Base-by-base conservation (phyloP, 2,329 filamentous ascomycete species). In the Didymella pinodella region DNA sequence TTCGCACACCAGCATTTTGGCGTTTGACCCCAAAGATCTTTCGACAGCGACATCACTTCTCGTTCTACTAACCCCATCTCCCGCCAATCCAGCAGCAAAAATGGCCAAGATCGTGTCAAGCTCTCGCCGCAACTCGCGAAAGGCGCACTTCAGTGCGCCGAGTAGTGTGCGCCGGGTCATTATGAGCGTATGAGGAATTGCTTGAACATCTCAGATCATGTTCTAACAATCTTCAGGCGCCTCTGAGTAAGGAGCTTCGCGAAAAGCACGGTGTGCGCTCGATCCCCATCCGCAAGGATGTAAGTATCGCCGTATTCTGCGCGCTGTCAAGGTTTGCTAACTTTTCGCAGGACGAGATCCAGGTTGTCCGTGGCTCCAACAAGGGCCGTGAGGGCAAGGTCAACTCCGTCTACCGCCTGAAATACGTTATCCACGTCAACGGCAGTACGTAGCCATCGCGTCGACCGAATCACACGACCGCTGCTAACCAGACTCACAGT, bases 321-420 rank as follows among this genome's bases (percentile, higher is more conserved):
- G 43, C 60, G 16, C 41, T 53, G 52, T 51, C 40, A 50, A 61
- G 55, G 59, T 64, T 57, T 70, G 69, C 71, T 76, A 66, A 75
- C 64, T 53, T 58, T 52, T 54, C 52, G 61, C 65, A 79, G 78
- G 77, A 97, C 84, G 92, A 96, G 85, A 93, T 98, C 80, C 86
- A 86, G 79, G 90, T 99, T 77, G 90, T 94, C 80, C 93, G 95
- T 74, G 95, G 95, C 77, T 85, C 86, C 84, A 91, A 96, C 88
- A 98, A 98, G 88, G 95, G 94, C 80, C 92, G 93, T 78, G 94
- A 98, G 86, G 95, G 95, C 86, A 98, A 98, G 87, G 87, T 99
- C 84, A 93, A 90, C 77, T 92, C 91, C 77, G 94, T 98, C 81
- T 99, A 78, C 72, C 76, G 76, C 58, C 74, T 78, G 60, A 98